Evolutionary conservation across 305 asterid species (phyloP), one percentile per base, ranked within the genome.

Genomic region (Fraxinus paxiana): DNA sequence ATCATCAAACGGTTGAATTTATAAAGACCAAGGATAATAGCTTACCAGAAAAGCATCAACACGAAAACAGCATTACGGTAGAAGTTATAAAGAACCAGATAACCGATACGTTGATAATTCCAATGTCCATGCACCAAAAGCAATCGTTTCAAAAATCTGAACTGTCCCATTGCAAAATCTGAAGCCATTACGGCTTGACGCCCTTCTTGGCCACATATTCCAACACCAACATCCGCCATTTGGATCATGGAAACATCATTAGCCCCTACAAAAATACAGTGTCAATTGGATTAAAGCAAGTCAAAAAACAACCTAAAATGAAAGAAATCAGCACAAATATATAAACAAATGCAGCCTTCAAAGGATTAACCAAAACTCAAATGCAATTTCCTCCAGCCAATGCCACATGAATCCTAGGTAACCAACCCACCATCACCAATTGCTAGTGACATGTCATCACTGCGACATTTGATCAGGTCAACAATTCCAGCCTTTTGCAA

Each of bases 211-310:
- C 97, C 97, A 88, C 97, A 91, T 83, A 96, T 91, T 79, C 99
- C 98, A 84, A 96, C 96, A 84, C 99, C 99, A 90, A 96, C 98
- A 89, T 95, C 99, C 74, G 99, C 98, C 98, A 94, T 96, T 94
- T 96, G 99, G 84, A 96, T 96, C 99, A 96, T 94, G 79, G 98
- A 96, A 84, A 96, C 98, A 80, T 96, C 99, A 84, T 96, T 96
- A 10, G 97, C 99, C 86, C 98, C 97, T 94, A 82, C 33, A 81
- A 56, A 88, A 37, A 37, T 43, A 77, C 69, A 79, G 70, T 13
- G 73, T 77, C 70, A 41, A 81, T 86, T 72, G 84, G 85, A 78
- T 65, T 79, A 81, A 72, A 48, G 81, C 74, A 85, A 43, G 67
- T 65, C 75, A 56, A 61, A 79, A 48, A 48, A 41, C 28, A 79